Base-by-base conservation (phyloP, 179 eudicot species). In the Drosera spatulata region DNA sequence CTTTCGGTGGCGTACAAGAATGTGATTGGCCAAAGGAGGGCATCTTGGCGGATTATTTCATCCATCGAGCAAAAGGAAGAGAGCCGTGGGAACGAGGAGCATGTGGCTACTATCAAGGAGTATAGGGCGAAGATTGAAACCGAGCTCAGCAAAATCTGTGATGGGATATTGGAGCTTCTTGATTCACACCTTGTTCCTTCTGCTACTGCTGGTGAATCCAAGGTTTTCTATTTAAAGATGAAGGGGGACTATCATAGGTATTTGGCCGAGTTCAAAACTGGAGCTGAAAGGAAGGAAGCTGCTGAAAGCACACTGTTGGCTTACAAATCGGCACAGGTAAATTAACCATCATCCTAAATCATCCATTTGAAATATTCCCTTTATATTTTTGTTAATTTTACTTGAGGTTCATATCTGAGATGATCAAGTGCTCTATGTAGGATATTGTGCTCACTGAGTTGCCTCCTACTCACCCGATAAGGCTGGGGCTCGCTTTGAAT, bases 401-500 rank as follows among this genome's bases (percentile, higher is more conserved):
- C 33, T 22, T 22, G 33, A 22, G 0, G 33, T 22, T 22, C 33
- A 22, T 22, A 22, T 22, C 33, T 22, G 33, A 22, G 54, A 51
- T 51, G 54, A 5, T n/a, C 3, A 4, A 22, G n/a, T 10, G 33
- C n/a, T 39, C 45, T 53, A 3, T 39, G 9, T 45, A 63, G 66
- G 66, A 63, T 44, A 54, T 63, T 53, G 66, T 59, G 11, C 43
- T 63, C 48, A 59, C 53, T 44, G 66, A 63, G 4, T 53, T 63
- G 22, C 11, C 66, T 41, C 66, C 66, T 42, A 63, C 66, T 54
- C 66, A 63, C 59, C 66, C 66, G 11, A 63, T 63, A n/a, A 63
- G 66, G 66, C 66, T 63, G 50, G 66, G 66, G 33, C 66, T 63
- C 54, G 66, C 66, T 53, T 59, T 63, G 33, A 63, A 63, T 45